Evolutionary conservation across 305 asterid species (phyloP).

Genomic region (Fraxinus sp.): DNA sequence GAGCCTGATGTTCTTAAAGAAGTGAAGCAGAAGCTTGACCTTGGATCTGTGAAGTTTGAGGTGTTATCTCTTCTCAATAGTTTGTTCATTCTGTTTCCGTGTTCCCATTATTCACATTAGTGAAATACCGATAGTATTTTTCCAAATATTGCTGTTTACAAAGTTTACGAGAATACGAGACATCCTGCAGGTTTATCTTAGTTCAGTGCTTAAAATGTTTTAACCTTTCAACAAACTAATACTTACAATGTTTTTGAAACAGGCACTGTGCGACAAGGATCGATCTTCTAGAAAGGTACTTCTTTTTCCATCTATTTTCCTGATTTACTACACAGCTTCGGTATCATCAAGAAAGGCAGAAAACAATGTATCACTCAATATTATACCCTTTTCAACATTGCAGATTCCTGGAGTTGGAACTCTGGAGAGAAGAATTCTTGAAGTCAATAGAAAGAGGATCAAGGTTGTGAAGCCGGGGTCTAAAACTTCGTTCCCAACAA

Average conservation of each 20-base stretch:
- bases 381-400: slow-evolving; percentile 9
- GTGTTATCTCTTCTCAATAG: slow-evolving; percentile 33
- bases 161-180: neutral
- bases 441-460: slow-evolving; percentile 79
- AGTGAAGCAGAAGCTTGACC: slow-evolving; percentile 92
- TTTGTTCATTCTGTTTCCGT: neutral
- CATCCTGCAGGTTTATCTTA: neutral
- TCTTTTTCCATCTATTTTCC: slow-evolving; percentile 9
- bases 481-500: slow-evolving; percentile 84
- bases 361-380: slow-evolving; percentile 5
- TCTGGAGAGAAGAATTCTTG: slow-evolving; percentile 85
- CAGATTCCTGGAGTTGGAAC: slow-evolving; percentile 83
- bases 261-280: slow-evolving; percentile 91
- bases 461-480: slow-evolving; percentile 97
- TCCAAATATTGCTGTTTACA: neutral
- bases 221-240: slow-evolving; percentile 15
- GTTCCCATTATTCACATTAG: neutral
- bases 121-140: neutral
- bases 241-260: slow-evolving; percentile 28
- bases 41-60: slow-evolving; percentile 94
- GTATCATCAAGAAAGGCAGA: slow-evolving; percentile 14
- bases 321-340: slow-evolving; percentile 4
- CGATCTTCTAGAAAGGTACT: slow-evolving; percentile 77
- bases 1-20: slow-evolving; percentile 97
- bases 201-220: slow-evolving; percentile 3